Evolutionary conservation across 352 stramenopile species (phyloP).

Genomic region (Poterioochromonas sp.): DNA sequence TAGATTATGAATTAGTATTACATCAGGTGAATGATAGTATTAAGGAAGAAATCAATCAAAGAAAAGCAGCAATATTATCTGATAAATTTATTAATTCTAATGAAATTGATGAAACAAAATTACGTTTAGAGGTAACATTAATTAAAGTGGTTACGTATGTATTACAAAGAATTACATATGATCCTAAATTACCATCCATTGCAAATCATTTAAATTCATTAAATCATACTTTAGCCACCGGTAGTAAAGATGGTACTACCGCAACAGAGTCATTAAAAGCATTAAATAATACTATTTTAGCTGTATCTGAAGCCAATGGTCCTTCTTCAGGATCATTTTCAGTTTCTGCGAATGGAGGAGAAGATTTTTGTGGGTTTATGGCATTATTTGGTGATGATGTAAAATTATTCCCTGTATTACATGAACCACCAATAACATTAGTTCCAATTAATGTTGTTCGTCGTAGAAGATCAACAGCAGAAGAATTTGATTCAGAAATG

Average conservation of each 20-base stretch:
- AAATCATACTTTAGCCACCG: no score
- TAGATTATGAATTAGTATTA: slow-evolving; percentile 4
- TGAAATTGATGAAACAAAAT: background rate
- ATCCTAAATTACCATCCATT: no score
- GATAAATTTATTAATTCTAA: background rate
- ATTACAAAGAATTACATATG: background rate
- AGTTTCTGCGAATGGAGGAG: no score
- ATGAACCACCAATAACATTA: background rate
- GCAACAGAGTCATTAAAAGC: no score
- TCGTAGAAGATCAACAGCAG: background rate
- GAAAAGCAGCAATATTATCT: background rate
- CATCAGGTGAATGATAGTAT: background rate
- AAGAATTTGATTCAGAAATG: background rate
- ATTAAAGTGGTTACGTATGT: background rate
- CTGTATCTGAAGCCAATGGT: background rate
- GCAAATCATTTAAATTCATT: no score
- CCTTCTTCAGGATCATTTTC: no score
- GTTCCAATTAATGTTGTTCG: slow-evolving; percentile 2
- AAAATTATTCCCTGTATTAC: background rate
- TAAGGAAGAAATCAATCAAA: background rate
- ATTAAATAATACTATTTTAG: background rate
- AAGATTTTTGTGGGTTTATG: background rate
- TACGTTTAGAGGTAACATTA: background rate
- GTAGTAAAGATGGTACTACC: background rate
- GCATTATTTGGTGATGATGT: background rate